Percentiles rank a stretch among this genome's conserved stretches.
Conservation (phyloP, 2,329 filamentous ascomycete species). For the Colletotrichum sp. region DNA sequence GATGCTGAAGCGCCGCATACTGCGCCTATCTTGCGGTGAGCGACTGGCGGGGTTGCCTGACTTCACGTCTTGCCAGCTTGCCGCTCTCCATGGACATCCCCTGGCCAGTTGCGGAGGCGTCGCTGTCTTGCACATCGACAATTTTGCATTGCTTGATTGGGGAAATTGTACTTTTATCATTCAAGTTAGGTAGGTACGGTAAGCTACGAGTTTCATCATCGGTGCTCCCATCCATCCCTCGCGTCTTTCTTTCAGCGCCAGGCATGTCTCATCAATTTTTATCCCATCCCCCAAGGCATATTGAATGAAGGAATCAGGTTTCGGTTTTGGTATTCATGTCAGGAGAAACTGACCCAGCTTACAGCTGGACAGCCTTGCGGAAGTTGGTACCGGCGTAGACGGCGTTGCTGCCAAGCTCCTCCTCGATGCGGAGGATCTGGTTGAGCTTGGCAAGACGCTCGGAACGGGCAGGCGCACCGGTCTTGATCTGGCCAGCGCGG, state of each 20-base stretch:
- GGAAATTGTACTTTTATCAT: background rate
- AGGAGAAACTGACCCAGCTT: conserved; percentile 39
- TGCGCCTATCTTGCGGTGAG: background rate
- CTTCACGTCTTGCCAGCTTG: background rate
- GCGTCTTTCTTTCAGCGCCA: conserved; percentile 10
- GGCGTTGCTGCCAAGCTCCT: conserved; percentile 93
- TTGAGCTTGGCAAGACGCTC: conserved; percentile 99
- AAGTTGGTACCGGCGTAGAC: conserved; percentile 93
- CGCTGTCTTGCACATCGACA: background rate
- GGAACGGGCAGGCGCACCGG: conserved; percentile 92
- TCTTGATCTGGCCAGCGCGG: conserved; percentile 98
- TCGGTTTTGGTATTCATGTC: background rate
- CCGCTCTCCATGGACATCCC: background rate
- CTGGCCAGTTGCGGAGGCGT: background rate
- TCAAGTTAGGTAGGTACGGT: background rate
- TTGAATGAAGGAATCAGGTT: background rate
- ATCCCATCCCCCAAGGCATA: background rate
- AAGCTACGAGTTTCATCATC: conserved; percentile 19
- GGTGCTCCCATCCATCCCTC: conserved; percentile 6
- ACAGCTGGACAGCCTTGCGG: conserved; percentile 89
- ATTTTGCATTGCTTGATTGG: background rate
- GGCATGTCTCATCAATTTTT: conserved; percentile 18
- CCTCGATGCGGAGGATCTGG: conserved; percentile 99
- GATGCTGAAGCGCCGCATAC: background rate
- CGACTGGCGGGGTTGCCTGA: background rate